Evolutionary conservation across 2,329 filamentous ascomycete species (phyloP).

Genomic region (Trichophyton rubrum): DNA sequence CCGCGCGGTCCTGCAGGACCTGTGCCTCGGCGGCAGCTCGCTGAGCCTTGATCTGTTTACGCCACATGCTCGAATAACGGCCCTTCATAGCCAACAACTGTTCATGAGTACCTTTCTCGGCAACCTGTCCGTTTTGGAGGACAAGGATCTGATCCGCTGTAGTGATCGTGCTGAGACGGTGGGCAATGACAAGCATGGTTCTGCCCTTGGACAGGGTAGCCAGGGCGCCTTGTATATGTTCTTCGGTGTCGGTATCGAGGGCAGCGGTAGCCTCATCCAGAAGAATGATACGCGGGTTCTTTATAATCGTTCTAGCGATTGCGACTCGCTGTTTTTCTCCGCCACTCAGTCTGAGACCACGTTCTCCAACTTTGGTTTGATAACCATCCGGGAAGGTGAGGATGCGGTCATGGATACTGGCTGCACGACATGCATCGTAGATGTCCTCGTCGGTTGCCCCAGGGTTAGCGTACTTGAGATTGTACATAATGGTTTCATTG

Average conservation of each 20-base stretch:
- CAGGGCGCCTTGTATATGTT: conserved; percentile 81
- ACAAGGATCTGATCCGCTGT: conserved; percentile 78
- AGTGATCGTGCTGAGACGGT: conserved; percentile 74
- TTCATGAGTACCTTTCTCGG: conserved; percentile 66
- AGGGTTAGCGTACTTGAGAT: conserved; percentile 78
- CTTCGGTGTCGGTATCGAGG: conserved; percentile 81
- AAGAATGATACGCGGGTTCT: conserved; percentile 83
- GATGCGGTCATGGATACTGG: conserved; percentile 88
- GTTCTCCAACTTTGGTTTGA: conserved; percentile 79
- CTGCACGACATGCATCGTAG: conserved; percentile 67
- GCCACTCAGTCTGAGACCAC: conserved; percentile 72
- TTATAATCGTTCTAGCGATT: conserved; percentile 84
- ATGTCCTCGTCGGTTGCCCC: conserved; percentile 69
- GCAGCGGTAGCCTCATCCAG: conserved; percentile 83
- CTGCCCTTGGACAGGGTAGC: conserved; percentile 69
- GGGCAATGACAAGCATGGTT: conserved; percentile 90
- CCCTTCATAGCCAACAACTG: conserved; percentile 59
- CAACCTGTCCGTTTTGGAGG: conserved; percentile 60
- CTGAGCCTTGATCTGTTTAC: conserved; percentile 71
- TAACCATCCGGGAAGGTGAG: conserved; percentile 79
- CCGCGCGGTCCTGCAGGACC: conserved; percentile 32
- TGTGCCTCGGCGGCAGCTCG: conserved; percentile 51
- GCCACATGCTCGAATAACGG: conserved; percentile 76
- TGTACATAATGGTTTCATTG: conserved; percentile 92
- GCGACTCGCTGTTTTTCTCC: conserved; percentile 90